phyloP scores from a whole-genome alignment of 164 flowering plant species.

The Macadamia tetraphylla region DNA sequence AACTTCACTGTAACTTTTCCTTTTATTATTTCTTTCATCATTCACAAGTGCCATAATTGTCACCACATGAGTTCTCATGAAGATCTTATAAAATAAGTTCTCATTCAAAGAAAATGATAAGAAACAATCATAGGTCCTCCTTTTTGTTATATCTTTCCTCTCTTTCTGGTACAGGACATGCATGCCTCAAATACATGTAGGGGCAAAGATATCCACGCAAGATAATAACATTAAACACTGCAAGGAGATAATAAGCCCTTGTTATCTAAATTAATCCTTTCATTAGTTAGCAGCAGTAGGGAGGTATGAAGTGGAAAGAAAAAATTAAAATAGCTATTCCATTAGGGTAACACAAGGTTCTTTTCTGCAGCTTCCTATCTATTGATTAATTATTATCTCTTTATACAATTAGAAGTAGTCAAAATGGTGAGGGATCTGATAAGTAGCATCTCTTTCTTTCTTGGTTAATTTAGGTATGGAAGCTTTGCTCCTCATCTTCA shows the following conservation, averaged over 20 bases:
- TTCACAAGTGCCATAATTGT: constrained; percentile 28
- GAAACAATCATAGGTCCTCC: constrained; percentile 21
- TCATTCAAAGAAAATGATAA: constrained; percentile 11
- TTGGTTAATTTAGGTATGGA: constrained; percentile 38
- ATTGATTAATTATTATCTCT: background rate
- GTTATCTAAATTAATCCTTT: too few species aligned
- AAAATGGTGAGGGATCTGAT: constrained; percentile 61
- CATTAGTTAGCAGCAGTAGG: too few species aligned
- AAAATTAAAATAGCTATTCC: background rate
- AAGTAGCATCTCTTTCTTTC: constrained; percentile 54
- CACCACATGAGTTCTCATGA: constrained; percentile 33
- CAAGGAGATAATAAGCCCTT: too few species aligned
- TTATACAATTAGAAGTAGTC: constrained; percentile 51
- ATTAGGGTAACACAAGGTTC: constrained; percentile 3
- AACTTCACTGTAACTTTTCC: background rate
- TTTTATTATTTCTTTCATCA: constrained; percentile 14
- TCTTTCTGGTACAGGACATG: background rate
- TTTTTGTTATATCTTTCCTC: background rate
- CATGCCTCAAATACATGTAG: background rate
- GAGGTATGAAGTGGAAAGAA: too few species aligned
- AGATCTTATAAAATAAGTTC: too few species aligned
- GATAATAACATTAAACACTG: too few species aligned
- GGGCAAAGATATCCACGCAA: background rate
- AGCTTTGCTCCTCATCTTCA: constrained; percentile 23
- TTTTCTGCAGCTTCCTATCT: background rate